Evolutionary conservation across 2,329 filamentous ascomycete species (phyloP).

Genomic region (Colletotrichum euphorbiae): DNA sequence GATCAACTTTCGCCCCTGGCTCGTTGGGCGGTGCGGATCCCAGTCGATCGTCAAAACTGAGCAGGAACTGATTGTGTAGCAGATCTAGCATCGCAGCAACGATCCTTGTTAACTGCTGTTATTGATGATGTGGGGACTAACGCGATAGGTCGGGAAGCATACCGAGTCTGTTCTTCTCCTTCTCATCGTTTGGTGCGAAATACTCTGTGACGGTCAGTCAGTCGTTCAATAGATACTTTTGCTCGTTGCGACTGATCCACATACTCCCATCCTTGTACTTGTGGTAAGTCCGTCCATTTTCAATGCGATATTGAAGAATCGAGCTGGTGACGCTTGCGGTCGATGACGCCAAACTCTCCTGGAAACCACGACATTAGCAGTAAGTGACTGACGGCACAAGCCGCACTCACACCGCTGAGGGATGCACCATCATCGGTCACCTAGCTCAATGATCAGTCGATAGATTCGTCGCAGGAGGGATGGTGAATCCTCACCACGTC

Average conservation of each 20-base stretch:
- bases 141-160: neutral
- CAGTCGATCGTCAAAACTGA: neutral
- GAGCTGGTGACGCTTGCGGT: neutral
- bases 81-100: neutral
- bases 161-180: constrained; percentile 1
- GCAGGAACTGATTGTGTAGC: neutral
- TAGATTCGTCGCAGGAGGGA: neutral
- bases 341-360: neutral
- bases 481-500: neutral
- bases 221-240: neutral
- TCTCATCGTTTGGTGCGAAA: neutral
- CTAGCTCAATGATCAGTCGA: neutral
- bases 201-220: neutral
- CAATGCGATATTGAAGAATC: neutral
- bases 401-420: neutral
- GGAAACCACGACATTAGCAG: neutral
- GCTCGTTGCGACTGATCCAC: neutral
- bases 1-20: neutral
- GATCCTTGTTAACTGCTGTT: neutral
- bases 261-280: constrained; percentile 6
- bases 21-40: neutral
- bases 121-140: neutral
- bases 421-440: neutral
- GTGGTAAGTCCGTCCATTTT: constrained; percentile 5
- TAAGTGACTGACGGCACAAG: neutral